Evolutionary conservation across 1,284 basidiomycete species (phyloP), one percentile per base, ranked within the genome.

Genomic region (Papiliotrema fonsecae): DNA sequence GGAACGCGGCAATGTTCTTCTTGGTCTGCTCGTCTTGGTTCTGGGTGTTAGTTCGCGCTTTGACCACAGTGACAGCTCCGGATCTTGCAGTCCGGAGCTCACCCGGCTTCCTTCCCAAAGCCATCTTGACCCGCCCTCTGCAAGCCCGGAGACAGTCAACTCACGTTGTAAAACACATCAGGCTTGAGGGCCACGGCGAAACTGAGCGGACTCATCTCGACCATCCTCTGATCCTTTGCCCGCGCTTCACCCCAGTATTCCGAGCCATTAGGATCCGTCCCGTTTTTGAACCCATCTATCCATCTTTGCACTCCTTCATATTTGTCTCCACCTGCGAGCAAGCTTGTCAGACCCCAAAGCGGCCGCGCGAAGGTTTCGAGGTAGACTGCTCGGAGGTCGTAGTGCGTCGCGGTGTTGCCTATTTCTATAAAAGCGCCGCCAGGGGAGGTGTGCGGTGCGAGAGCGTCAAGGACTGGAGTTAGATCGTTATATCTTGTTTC

Each of bases 161-260:
- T 50, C 47, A 67, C 67, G 18, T 84, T 78, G 81, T 82, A 86
- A 25, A 87, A 73, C 34, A 81, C 75, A 53, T 85, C 80, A 30
- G 78, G 78, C 2, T 82, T 82, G 14, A 85, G 78, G 9, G 83
- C 78, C 39, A 88, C 76, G 0, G 84, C 77, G 66, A 83, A 87
- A 1, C 85, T 85, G 56, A 87, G 82, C 4, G 86, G 82, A 50
- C 82, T 83, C 73, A 86, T 87, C 67, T 87, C 86, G 0, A 87
- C 86, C 86, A 88, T 88, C 24, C 86, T 71, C 69, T 88, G 85
- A 65, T 87, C 86, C 67, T 82, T 85, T 60, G 84, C 79, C 47
- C 79, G 77, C 76, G 86, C 85, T 44, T 79, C 72, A 2, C 85
- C 85, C 86, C 85, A 88, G 67, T 84, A 87, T 70, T 87, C 85